Percentiles rank a stretch among this genome's conserved stretches.
phyloP scores from a whole-genome alignment of 2,329 filamentous ascomycete genomes.

The Alternaria longipes region DNA sequence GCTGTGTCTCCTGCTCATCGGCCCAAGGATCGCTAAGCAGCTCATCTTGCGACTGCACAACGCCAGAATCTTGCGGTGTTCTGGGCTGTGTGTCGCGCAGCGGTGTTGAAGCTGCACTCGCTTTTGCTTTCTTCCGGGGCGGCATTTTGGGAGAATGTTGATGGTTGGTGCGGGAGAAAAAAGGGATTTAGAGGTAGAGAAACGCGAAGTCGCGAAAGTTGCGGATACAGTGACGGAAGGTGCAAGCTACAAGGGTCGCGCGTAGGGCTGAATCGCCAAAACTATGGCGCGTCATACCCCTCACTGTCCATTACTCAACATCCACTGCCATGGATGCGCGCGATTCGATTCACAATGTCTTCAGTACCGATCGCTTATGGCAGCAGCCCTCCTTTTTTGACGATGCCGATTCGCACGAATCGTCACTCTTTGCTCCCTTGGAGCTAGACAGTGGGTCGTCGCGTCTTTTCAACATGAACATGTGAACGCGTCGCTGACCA shows the following conservation, averaged over 20 bases:
- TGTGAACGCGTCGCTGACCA: slow-evolving; percentile 28
- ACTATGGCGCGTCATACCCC: slow-evolving; percentile 45
- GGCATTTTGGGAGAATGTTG: slow-evolving; percentile 62
- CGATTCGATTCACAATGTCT: slow-evolving; percentile 63
- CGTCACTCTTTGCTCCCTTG: slow-evolving; percentile 45
- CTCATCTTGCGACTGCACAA: slow-evolving; percentile 64
- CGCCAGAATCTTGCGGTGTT: slow-evolving; percentile 49
- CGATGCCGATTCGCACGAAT: slow-evolving; percentile 30
- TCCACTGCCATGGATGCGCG: slow-evolving; percentile 46
- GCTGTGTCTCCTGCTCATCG: slow-evolving; percentile 90
- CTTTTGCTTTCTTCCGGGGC: slow-evolving; percentile 73
- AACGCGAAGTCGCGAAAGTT: slow-evolving; percentile 10
- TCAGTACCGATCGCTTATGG: slow-evolving; percentile 71
- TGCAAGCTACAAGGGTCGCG: slow-evolving; percentile 27
- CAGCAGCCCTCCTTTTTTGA: slow-evolving; percentile 60
- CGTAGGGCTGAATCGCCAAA: slow-evolving; percentile 39
- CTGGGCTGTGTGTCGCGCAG: slow-evolving; percentile 52
- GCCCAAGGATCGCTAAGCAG: slow-evolving; percentile 82
- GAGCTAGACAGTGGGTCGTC: slow-evolving; percentile 49
- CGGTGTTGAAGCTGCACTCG: slow-evolving; percentile 67
- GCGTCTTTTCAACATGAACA: slow-evolving; percentile 27
- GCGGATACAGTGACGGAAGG: slow-evolving; percentile 21
- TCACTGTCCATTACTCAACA: slow-evolving; percentile 18
- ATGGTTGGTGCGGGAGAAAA: background rate
- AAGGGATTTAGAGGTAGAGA: background rate